Percentiles rank a stretch among this genome's conserved stretches.
phyloP scores from a whole-genome alignment of 2,329 filamentous ascomycete species.

The Fusarium decemcellulare region DNA sequence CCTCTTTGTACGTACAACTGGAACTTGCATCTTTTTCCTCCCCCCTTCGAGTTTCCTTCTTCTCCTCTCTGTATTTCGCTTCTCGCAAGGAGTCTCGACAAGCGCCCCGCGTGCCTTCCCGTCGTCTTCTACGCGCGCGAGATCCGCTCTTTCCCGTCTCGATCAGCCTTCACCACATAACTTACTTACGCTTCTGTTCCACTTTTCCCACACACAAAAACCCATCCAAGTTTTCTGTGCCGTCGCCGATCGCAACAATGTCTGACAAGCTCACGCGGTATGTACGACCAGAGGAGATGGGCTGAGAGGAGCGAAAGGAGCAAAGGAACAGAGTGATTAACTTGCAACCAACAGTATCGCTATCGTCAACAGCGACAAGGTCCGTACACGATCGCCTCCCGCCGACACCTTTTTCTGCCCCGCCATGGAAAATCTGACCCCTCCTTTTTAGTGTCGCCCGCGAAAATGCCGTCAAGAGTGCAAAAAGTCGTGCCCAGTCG shows the following conservation, averaged over 20 bases:
- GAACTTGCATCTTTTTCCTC: slow-evolving; percentile 29
- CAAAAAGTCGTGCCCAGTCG: slow-evolving; percentile 98
- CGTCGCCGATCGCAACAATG: slow-evolving; percentile 69
- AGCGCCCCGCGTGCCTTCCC: slow-evolving; percentile 38
- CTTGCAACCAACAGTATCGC: slow-evolving; percentile 80
- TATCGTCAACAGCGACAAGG: slow-evolving; percentile 99
- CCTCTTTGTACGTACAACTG: slow-evolving; percentile 20
- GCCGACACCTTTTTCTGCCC: slow-evolving; percentile 38
- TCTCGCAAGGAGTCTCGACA: slow-evolving; percentile 37
- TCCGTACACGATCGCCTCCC: slow-evolving; percentile 53
- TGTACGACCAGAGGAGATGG: slow-evolving; percentile 49
- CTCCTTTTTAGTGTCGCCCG: slow-evolving; percentile 54
- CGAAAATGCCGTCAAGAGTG: slow-evolving; percentile 97
- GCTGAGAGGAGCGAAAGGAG: not conserved
- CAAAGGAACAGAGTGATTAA: slow-evolving; percentile 41
- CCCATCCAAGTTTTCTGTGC: slow-evolving; percentile 27
- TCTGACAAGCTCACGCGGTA: slow-evolving; percentile 96
- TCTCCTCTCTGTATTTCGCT: slow-evolving; percentile 28
- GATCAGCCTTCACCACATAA: slow-evolving; percentile 1
- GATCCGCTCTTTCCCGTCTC: slow-evolving; percentile 18
- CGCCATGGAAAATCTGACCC: slow-evolving; percentile 46
- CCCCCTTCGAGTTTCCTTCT: slow-evolving; percentile 21
- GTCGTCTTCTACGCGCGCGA: slow-evolving; percentile 38
- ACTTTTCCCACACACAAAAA: slow-evolving; percentile 31
- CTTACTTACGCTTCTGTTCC: slow-evolving; percentile 17